Base-by-base conservation (phyloP, 305 asterid genomes). In the Fraxinus greggii region DNA sequence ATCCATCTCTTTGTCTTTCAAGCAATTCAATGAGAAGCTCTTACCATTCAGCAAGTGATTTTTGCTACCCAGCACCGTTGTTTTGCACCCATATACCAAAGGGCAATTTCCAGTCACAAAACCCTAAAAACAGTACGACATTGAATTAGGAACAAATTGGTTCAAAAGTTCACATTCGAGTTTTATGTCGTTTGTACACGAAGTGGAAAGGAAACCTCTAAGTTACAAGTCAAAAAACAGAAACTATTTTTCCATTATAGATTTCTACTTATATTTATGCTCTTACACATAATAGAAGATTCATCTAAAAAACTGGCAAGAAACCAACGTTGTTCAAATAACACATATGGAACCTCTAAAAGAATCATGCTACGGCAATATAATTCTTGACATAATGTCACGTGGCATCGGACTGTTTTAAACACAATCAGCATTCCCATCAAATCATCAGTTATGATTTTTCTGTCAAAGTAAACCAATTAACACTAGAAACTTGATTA, bases 1-100 rank as follows among this genome's bases (percentile, higher is more conserved):
- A 72, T 93, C 92, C 91, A 92, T 90, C 83, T 85, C 92, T 84
- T 83, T 90, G 88, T 83, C 88, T 73, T 87, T 90, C 35, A 78
- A 83, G 87, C 94, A 90, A 84, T 84, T 85, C 42, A 88, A 38
- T 83, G 86, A 88, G 67, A 92, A 88, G 78, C 35, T 83, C 82
- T 77, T 84, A 80, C 63, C 78, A 77, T 72, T 82, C 76, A 82
- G 78, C 0, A 76, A 24, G 61, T 77, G 88, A 59, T 45, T 81
- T 78, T 87, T 86, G 85, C 80, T 83, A 76, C 78, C 29, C 48
- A 51, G 77, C 75, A 80, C 85, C 17, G 56, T 19, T 9, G 83
- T 21, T 72, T 86, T 89, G 93, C 75, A 63, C 32, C 89, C 88
- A 56, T 78, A 80, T 80, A 21, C 78, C 84, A 83, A 83, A 48